Percentiles rank a stretch among this genome's conserved stretches.
These are phyloP conservation scores for Myxozyma sirexii DNA, from an alignment of 805 yeast species.

Conservation along the genomic window DNA sequence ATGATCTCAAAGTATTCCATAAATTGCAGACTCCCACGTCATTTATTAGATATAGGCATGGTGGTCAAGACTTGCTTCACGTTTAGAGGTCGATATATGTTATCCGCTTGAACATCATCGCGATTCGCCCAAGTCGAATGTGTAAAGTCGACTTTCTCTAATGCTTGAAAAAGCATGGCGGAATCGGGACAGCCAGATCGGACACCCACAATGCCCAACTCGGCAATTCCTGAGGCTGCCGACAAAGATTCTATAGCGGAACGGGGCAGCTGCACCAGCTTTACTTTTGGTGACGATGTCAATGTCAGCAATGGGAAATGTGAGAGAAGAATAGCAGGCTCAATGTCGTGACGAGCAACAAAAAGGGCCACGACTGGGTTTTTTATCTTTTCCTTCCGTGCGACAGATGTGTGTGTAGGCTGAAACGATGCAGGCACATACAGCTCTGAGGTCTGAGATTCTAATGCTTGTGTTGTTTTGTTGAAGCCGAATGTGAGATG, in stretches of 20 bases:
- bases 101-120: background rate
- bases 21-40: background rate
- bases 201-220: constrained; percentile 27
- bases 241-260: constrained; percentile 11
- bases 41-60: background rate
- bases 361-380: constrained; percentile 30
- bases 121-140: constrained; percentile 14
- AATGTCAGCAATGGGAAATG: constrained; percentile 35
- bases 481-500: constrained; percentile 28
- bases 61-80: constrained; percentile 23
- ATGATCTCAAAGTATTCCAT: too few relatives aligned
- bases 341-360: constrained; percentile 33
- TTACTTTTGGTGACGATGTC: constrained; percentile 18
- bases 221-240: constrained; percentile 13
- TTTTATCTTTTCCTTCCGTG: background rate
- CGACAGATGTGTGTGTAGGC: background rate
- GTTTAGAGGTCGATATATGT: constrained; percentile 5
- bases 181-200: constrained; percentile 11
- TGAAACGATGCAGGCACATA: background rate
- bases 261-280: constrained; percentile 27
- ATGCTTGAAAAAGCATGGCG: constrained; percentile 2
- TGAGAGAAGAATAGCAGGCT: constrained; percentile 31
- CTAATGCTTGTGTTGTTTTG: constrained; percentile 26
- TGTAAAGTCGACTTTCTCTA: constrained; percentile 12
- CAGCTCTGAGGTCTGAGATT: constrained; percentile 16